A percentile compares a stretch with the other conserved stretches of the same genome.
phyloP scores from a whole-genome alignment of 2,329 filamentous ascomycete species.

The Emmonsia crescens region DNA sequence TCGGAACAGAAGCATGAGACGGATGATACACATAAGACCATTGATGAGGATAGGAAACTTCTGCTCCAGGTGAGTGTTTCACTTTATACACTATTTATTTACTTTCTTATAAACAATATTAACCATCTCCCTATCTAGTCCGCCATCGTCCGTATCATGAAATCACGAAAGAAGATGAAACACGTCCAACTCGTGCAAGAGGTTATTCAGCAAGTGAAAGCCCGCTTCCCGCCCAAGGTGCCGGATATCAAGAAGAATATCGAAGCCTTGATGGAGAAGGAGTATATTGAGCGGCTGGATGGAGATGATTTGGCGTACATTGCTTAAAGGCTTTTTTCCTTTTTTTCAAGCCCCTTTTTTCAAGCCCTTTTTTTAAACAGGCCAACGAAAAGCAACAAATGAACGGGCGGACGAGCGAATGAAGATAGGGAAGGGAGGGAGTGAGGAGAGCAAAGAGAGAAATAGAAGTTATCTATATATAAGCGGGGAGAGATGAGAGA shows the following conservation, averaged over 20 bases:
- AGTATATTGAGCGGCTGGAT: constrained; percentile 91
- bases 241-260: constrained; percentile 99
- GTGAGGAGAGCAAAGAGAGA: not conserved
- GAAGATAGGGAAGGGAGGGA: not conserved
- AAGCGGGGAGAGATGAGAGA: not conserved
- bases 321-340: constrained; percentile 42
- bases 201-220: constrained; percentile 89
- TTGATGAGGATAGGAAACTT: constrained; percentile 94
- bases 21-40: constrained; percentile 97
- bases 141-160: constrained; percentile 98
- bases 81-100: constrained; percentile 5
- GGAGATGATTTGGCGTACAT: constrained; percentile 83
- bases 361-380: too few relatives aligned
- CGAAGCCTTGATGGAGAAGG: constrained; percentile 95
- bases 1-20: constrained; percentile 93
- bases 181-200: constrained; percentile 88
- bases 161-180: constrained; percentile 98
- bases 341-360: not conserved
- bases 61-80: constrained; percentile 77
- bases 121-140: constrained; percentile 50
- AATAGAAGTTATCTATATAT: not conserved
- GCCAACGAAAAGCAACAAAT: not conserved
- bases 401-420: not conserved
- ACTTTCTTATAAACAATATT: constrained; percentile 3
- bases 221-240: constrained; percentile 85